These are phyloP conservation scores for Rhizophlyctis rosea DNA, from an alignment of 192 early-diverging fungal species.

Conservation along the genomic window DNA sequence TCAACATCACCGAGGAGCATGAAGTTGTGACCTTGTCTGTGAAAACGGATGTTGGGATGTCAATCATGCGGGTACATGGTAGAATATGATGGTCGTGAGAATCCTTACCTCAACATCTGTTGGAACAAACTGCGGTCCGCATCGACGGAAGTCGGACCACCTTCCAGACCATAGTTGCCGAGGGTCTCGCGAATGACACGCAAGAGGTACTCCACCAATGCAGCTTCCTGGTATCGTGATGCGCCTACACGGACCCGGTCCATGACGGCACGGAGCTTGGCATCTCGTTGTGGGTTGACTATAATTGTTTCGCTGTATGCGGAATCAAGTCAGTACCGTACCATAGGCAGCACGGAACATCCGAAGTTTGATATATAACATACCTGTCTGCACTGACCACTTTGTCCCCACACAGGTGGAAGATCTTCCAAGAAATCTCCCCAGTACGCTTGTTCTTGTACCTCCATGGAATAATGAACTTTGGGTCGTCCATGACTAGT, in stretches of 20 bases:
- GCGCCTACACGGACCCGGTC: conserved; percentile 11
- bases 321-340: neutral
- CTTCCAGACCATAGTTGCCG: conserved; percentile 46
- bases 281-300: conserved; percentile 35
- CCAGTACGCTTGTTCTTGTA: conserved; percentile 40
- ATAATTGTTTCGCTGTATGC: conserved; percentile 37
- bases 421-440: conserved; percentile 48
- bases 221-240: conserved; percentile 18
- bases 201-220: conserved; percentile 43
- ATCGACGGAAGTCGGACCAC: conserved; percentile 38
- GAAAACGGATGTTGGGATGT: neutral
- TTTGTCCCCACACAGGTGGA: conserved; percentile 38
- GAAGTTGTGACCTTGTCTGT: conserved; percentile 50
- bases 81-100: neutral
- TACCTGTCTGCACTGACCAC: conserved; percentile 39
- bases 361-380: neutral
- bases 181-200: conserved; percentile 32
- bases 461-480: conserved; percentile 51
- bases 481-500: conserved; percentile 19
- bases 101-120: conserved; percentile 36
- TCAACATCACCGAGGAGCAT: conserved; percentile 41
- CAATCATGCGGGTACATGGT: neutral
- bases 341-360: conserved; percentile 1
- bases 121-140: conserved; percentile 38
- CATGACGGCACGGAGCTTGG: conserved; percentile 23